phyloP scores from a whole-genome alignment of 352 stramenopile genomes.

The Halophytophthora batemanensis region DNA sequence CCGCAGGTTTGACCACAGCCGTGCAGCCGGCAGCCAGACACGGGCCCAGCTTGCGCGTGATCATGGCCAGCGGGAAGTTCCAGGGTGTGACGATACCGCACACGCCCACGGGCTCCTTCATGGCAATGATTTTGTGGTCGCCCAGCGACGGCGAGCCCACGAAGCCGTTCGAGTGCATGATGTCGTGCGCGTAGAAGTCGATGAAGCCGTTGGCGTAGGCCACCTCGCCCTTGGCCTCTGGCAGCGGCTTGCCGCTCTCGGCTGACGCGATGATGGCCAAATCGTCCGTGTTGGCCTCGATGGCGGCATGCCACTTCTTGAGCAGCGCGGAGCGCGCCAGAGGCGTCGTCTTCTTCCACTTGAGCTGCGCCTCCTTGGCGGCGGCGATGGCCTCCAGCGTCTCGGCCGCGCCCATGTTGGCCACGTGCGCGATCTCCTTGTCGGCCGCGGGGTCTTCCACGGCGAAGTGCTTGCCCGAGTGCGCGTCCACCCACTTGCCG shows the following conservation, averaged over 20 bases:
- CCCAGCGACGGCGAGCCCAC: slow-evolving; percentile 55
- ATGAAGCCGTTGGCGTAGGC: slow-evolving; percentile 93
- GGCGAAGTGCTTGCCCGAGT: slow-evolving; percentile 50
- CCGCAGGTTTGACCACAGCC: slow-evolving; percentile 95
- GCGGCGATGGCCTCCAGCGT: slow-evolving; percentile 70
- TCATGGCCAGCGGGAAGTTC: slow-evolving; percentile 99
- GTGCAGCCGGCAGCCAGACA: slow-evolving; percentile 94
- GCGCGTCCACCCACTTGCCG: slow-evolving; percentile 70
- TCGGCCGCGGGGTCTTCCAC: slow-evolving; percentile 79
- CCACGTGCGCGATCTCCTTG: slow-evolving; percentile 61
- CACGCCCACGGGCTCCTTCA: slow-evolving; percentile 94
- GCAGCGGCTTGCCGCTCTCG: slow-evolving; percentile 96
- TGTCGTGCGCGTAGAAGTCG: slow-evolving; percentile 96
- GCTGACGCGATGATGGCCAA: slow-evolving; percentile 93
- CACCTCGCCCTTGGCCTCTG: slow-evolving; percentile 94
- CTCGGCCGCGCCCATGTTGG: slow-evolving; percentile 67
- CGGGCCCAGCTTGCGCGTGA: slow-evolving; percentile 95
- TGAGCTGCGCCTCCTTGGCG: slow-evolving; percentile 56
- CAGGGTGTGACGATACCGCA: slow-evolving; percentile 95
- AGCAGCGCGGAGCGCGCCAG: slow-evolving; percentile 55
- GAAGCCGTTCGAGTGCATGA: slow-evolving; percentile 85
- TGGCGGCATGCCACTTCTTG: slow-evolving; percentile 81
- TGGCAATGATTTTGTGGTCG: slow-evolving; percentile 69
- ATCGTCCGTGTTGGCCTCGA: slow-evolving; percentile 68
- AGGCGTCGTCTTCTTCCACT: slow-evolving; percentile 68